Base-by-base conservation (phyloP, 2,329 filamentous ascomycete genomes). In the Diaporthe longicolla region DNA sequence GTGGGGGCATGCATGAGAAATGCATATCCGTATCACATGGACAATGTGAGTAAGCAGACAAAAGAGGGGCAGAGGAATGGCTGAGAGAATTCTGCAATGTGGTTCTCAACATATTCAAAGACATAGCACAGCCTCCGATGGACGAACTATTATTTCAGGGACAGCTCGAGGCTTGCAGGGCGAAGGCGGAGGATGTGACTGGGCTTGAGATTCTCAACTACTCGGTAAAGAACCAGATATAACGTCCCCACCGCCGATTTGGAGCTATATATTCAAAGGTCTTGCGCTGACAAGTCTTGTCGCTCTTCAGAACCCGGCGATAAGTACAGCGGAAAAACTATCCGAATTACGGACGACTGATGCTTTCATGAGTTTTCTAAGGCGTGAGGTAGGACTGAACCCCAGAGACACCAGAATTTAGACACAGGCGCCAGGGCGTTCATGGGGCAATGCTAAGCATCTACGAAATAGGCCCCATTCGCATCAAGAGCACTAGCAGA, bases 161-260 rank as follows among this genome's bases (percentile, higher is more conserved):
- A 13, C 29, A 43, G 10, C 0, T 59, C 3, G 17, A 26, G 4
- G 10, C 40, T 7, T 52, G 21, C 21, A 9, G 57, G 43, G 29
- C 37, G 15, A 71, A 59, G 32, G 15, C 21, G 24, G 55, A 71
- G 21, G 68, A 71, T 17, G 21, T 59, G 45, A 37, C 19, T 21
- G 35, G 55, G 43, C 29, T 71, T 13, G 68, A 71, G 5, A 71
- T 71, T 26, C 40, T 71, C 1, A 61, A 50, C 24, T 71, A 71
- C 45, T 61, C 68, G 19, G 68, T 71, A 35, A 40, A 29, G 55
- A 11, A 32, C 4, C 54, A 29, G 55, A 11, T 32, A 7, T 35
- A 24, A 10, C 35, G 7, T 50, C 13, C 21, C 35, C 26, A 65
- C 1, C 24, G 24, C 3, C 4, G 17, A 4, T 10, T 48, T 13